Evolutionary conservation across 345 rosid species (phyloP), one percentile per base, ranked within the genome.

Genomic region (Trapa bicornis): DNA sequence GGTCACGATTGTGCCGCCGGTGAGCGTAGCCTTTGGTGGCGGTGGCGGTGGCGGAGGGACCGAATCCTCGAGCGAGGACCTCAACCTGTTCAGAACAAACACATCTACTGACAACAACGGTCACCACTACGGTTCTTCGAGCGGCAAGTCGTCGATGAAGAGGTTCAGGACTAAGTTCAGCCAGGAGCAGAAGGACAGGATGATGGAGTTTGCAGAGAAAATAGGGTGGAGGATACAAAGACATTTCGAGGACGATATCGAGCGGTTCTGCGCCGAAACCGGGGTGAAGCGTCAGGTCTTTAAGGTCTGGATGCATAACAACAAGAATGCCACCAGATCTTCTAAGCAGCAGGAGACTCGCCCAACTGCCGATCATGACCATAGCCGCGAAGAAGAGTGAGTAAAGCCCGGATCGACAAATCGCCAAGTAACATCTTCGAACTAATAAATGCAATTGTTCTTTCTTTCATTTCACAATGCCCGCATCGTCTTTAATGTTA

Each of bases 231-330:
- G 67, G 71, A 81, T 81, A 45, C 80, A 77, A 67, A 79, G 75
- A 66, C 76, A 74, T 66, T 77, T 77, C 41, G 87, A 84, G 6
- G 72, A 78, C 38, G 76, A 76, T 53, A 82, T 84, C 58, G 80
- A 74, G 45, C 70, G 75, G 58, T 79, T 84, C 68, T 84, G 87
- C 61, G 58, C 72, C 14, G 75, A 67, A 61, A 36, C 76, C 68
- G 85, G 83, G 35, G 74, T 84, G 47, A 76, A 72, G 72, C 78
- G 85, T 63, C 77, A 79, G 37, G 83, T 84, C 47, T 78, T 84
- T 74, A 81, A 81, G 76, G 87, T 84, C 37, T 84, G 87, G 87
- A 81, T 84, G 87, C 87, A 84, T 68, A 84, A 84, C 67, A 79
- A 82, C 75, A 89, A 85, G 71, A 91, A 84, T 78, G 73, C 82